These are phyloP conservation scores for Fusarium xyrophilum DNA, from an alignment of 2,329 filamentous ascomycete genomes.

Conservation along the genomic window DNA sequence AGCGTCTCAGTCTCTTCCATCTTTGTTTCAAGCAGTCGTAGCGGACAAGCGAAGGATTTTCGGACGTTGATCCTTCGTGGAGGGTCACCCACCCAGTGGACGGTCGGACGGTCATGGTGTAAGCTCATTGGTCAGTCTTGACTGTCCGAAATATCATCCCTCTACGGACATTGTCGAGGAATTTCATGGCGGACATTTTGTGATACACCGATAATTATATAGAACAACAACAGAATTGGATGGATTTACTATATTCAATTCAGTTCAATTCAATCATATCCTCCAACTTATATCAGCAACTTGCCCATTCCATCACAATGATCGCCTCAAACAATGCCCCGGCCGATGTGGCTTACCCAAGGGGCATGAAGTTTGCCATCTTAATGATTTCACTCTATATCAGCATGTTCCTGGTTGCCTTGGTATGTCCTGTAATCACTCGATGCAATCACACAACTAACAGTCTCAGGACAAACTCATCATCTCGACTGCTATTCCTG, in stretches of 20 bases:
- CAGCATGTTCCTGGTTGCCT: constrained; percentile 13
- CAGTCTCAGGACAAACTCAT: constrained; percentile 47
- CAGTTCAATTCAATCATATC: background rate
- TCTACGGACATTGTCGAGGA: background rate
- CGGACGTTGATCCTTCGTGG: background rate
- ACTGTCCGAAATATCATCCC: background rate
- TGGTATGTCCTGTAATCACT: background rate
- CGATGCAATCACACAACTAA: background rate
- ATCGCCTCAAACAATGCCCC: background rate
- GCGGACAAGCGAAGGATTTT: background rate
- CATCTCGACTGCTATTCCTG: constrained; percentile 47
- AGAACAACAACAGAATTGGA: background rate
- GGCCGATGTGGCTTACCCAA: background rate
- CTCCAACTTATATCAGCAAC: background rate
- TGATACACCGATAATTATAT: background rate
- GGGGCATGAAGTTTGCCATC: background rate
- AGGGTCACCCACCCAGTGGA: background rate
- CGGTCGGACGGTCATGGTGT: constrained; percentile 16
- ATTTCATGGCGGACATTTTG: background rate
- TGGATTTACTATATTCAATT: background rate
- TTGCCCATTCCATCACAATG: background rate
- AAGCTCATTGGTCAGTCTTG: constrained; percentile 23
- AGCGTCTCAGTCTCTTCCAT: background rate
- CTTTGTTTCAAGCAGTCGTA: background rate
- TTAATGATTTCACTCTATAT: constrained; percentile 13